Evolutionary conservation across 1,139 yeast genomes (phyloP).

Genomic region (Trichomonascaceae sp.): DNA sequence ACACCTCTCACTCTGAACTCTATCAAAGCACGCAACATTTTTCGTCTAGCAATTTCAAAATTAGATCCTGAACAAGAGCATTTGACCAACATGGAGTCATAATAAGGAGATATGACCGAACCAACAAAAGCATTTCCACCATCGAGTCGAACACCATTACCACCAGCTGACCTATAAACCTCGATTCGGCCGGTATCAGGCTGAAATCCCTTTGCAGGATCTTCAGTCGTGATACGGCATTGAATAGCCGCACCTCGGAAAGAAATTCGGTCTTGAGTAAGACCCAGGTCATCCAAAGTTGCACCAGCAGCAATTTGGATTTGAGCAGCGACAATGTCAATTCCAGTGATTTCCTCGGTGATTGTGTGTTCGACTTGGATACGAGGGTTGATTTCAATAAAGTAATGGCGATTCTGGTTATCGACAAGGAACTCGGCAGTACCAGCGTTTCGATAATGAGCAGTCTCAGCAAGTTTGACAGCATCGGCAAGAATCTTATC

Average conservation of each 20-base stretch:
- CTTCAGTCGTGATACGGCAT: slow-evolving; percentile 99
- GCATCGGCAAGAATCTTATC: slow-evolving; percentile 93
- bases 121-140: slow-evolving; percentile 99
- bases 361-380: slow-evolving; percentile 98
- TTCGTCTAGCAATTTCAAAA: slow-evolving; percentile 92
- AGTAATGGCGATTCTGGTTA: slow-evolving; percentile 88
- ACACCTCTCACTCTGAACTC: slow-evolving; percentile 99
- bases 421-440: slow-evolving; percentile 98
- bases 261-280: slow-evolving; percentile 88
- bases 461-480: slow-evolving; percentile 79
- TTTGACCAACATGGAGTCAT: slow-evolving; percentile 97
- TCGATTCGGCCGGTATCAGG: slow-evolving; percentile 99
- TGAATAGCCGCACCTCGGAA: slow-evolving; percentile 98
- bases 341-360: slow-evolving; percentile 98
- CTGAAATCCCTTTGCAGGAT: slow-evolving; percentile 92
- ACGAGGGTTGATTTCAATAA: slow-evolving; percentile 97
- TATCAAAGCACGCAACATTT: slow-evolving; percentile 92
- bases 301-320: slow-evolving; percentile 99
- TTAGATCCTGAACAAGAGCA: slow-evolving; percentile 96
- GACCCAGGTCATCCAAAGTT: slow-evolving; percentile 80
- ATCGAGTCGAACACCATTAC: slow-evolving; percentile 97
- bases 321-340: slow-evolving; percentile 96
- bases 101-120: slow-evolving; percentile 92
- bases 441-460: slow-evolving; percentile 95
- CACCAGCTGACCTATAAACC: slow-evolving; percentile 98